phyloP scores from a whole-genome alignment of 805 yeast genomes.

The Candida tammaniensis region DNA sequence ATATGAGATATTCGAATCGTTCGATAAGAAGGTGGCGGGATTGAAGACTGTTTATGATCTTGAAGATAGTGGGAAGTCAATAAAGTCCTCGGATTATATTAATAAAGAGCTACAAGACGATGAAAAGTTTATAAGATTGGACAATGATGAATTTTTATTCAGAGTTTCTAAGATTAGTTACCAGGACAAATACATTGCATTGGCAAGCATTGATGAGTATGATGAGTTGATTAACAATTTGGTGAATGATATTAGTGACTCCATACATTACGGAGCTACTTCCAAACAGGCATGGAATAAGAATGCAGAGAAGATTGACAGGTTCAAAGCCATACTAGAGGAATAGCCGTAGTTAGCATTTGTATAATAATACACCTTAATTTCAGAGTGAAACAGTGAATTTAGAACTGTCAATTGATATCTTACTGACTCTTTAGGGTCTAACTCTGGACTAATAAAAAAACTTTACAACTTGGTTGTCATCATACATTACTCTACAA shows the following conservation, averaged over 20 bases:
- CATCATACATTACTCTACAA: constrained; percentile 16
- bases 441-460: no score
- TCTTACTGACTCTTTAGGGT: no score
- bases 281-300: constrained; percentile 34
- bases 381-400: no score
- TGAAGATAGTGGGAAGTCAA: constrained; percentile 6
- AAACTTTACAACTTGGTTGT: no score
- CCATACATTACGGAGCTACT: constrained; percentile 28
- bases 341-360: no score
- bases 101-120: constrained; percentile 6
- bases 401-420: no score
- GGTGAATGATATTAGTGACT: constrained; percentile 22
- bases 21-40: constrained; percentile 8
- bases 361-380: no score
- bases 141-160: constrained; percentile 11
- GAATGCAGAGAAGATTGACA: constrained; percentile 32
- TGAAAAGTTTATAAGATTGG: constrained; percentile 9
- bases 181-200: constrained; percentile 10
- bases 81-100: constrained; percentile 9
- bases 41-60: constrained; percentile 6
- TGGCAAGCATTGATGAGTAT: constrained; percentile 25
- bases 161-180: constrained; percentile 6
- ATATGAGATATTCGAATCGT: constrained; percentile 8
- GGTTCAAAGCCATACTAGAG: constrained; percentile 16
- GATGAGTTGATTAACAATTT: constrained; percentile 26